These are phyloP conservation scores for Incumbomyces lentus DNA, from an alignment of 2,329 filamentous ascomycete genomes.

Conservation along the genomic window DNA sequence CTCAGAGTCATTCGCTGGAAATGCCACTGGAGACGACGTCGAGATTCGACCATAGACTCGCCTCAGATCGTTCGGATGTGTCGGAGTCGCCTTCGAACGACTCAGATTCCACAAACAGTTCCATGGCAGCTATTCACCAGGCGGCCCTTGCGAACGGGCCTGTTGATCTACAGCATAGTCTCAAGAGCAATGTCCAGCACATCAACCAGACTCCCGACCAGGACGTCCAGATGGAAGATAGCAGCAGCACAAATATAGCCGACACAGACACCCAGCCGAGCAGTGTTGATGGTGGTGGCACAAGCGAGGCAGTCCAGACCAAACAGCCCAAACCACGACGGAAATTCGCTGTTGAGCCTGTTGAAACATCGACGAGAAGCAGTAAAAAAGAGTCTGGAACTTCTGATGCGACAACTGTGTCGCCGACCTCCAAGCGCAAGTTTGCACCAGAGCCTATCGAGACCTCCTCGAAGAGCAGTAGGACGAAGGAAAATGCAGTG, in stretches of 20 bases:
- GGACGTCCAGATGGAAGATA: slow-evolving; percentile 1
- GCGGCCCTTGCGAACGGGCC: slow-evolving; percentile 33
- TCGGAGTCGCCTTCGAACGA: slow-evolving; percentile 3
- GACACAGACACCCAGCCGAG: background rate
- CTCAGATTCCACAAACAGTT: slow-evolving; percentile 3
- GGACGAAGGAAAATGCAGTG: slow-evolving; percentile 9
- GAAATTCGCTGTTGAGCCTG: slow-evolving; percentile 58
- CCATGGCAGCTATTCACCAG: slow-evolving; percentile 3
- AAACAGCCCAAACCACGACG: slow-evolving; percentile 32
- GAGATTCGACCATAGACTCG: slow-evolving; percentile 23
- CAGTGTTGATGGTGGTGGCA: background rate
- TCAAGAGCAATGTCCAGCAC: slow-evolving; percentile 21
- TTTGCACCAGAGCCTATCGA: slow-evolving; percentile 24
- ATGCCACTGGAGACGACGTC: slow-evolving; percentile 37
- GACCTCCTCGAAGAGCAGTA: slow-evolving; percentile 13
- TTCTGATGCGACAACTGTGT: background rate
- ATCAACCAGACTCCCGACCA: slow-evolving; percentile 4
- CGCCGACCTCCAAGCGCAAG: slow-evolving; percentile 9
- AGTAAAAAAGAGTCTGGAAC: slow-evolving; percentile 20
- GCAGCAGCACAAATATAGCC: background rate
- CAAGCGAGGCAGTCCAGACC: background rate
- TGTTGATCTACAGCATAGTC: slow-evolving; percentile 34
- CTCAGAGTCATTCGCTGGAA: slow-evolving; percentile 27
- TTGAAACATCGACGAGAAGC: slow-evolving; percentile 59
- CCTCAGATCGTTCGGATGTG: slow-evolving; percentile 4